Evolutionary conservation across 1,284 basidiomycete genomes (phyloP).

Genomic region (Xerocomus minutiporus): DNA sequence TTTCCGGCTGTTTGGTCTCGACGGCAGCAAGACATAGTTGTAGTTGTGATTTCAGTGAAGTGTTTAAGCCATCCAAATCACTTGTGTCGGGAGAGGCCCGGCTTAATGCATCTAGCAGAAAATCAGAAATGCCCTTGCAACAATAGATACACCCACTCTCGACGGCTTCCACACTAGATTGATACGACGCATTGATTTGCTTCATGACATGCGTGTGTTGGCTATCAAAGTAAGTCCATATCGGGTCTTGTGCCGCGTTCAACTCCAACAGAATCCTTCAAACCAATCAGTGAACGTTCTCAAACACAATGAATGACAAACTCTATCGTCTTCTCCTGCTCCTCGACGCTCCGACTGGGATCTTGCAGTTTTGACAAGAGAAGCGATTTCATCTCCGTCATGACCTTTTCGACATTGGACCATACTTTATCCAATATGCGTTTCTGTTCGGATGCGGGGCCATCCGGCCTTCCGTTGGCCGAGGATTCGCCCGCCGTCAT

Average conservation of each 20-base stretch:
- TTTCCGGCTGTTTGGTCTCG: conserved; percentile 62
- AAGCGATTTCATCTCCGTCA: conserved; percentile 84
- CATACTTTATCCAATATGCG: conserved; percentile 96
- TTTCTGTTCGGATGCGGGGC: conserved; percentile 74
- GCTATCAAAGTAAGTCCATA: conserved; percentile 92
- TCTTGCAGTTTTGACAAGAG: conserved; percentile 81
- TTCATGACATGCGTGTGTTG: conserved; percentile 86
- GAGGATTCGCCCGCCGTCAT: conserved; percentile 44
- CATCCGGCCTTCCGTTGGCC: conserved; percentile 51
- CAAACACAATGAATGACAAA: conserved; percentile 37
- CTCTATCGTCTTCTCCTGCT: conserved; percentile 98
- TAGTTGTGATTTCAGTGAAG: conserved; percentile 50
- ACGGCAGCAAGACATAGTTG: conserved; percentile 53
- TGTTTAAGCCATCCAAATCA: conserved; percentile 39
- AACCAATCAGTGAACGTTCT: conserved; percentile 4
- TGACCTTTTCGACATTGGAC: conserved; percentile 91
- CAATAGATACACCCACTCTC: conserved; percentile 42
- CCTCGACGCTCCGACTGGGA: conserved; percentile 75
- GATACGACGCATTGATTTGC: conserved; percentile 70
- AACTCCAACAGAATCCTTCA: conserved; percentile 80
- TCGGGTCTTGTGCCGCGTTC: conserved; percentile 78
- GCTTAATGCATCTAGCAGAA: conserved; percentile 40
- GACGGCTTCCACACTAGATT: conserved; percentile 50
- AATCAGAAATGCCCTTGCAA: conserved; percentile 11
- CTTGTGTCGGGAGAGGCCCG: conserved; percentile 35